Evolutionary conservation across 1,284 basidiomycete species (phyloP).

Genomic region (Ceratobasidium sp.): DNA sequence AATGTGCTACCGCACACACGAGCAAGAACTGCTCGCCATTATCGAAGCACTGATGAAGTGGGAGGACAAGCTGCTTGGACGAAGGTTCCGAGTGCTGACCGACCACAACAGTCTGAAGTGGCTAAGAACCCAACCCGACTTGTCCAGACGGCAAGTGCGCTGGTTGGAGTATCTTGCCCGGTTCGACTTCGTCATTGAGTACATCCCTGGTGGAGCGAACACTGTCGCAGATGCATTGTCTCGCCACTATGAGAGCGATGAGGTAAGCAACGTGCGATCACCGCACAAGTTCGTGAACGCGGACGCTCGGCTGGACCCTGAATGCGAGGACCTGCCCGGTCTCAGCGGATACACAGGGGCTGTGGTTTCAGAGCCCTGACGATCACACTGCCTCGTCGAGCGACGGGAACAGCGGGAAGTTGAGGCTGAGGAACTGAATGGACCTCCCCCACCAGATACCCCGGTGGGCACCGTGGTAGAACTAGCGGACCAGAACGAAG

Average conservation of each 20-base stretch:
- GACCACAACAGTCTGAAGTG: constrained; percentile 57
- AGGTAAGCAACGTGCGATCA: constrained; percentile 46
- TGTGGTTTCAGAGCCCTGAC: too few species aligned
- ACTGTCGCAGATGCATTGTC: constrained; percentile 42
- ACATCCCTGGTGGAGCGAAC: constrained; percentile 52
- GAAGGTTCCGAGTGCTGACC: constrained; percentile 53
- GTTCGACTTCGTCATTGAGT: constrained; percentile 54
- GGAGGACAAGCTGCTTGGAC: constrained; percentile 56
- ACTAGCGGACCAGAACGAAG: not conserved
- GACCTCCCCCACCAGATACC: not conserved
- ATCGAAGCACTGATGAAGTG: constrained; percentile 56
- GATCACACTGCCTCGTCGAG: not conserved
- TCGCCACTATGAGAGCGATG: constrained; percentile 53
- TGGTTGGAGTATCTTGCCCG: constrained; percentile 56
- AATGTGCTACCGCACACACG: not conserved
- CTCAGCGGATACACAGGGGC: too few species aligned
- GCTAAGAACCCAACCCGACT: constrained; percentile 53
- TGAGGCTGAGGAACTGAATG: not conserved
- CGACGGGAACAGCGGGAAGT: not conserved
- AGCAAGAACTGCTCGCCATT: constrained; percentile 52
- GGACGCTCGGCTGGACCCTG: constrained; percentile 51
- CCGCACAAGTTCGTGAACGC: constrained; percentile 50
- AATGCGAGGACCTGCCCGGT: constrained; percentile 50
- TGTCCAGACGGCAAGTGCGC: constrained; percentile 52
- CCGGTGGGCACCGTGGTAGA: not conserved